A percentile compares a stretch with the other conserved stretches of the same genome.
Conservation (phyloP, 257 asterid genomes). For the Solanum arcanum region DNA sequence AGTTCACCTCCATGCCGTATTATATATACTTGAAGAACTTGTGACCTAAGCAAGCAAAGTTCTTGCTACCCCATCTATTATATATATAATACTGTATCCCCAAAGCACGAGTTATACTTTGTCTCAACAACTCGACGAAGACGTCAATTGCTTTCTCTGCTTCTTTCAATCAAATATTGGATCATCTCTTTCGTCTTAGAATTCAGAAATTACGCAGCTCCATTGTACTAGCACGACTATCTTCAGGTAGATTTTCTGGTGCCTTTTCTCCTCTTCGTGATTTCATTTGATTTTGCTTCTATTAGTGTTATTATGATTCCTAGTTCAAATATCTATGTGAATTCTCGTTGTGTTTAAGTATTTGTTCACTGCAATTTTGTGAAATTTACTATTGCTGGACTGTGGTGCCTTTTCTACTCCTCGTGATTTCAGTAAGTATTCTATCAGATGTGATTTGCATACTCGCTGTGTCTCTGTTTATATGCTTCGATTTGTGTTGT, state of each 20-base stretch:
- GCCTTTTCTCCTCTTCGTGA: background rate
- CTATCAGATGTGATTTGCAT: background rate
- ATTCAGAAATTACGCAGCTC: background rate
- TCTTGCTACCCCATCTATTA: background rate
- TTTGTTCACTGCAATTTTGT: background rate
- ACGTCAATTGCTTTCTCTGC: background rate
- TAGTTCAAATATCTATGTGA: background rate
- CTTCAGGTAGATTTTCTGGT: background rate
- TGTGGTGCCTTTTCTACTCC: background rate
- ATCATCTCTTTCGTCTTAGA: background rate
- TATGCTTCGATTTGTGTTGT: background rate
- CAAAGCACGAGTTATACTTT: background rate
- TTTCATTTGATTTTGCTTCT: background rate
- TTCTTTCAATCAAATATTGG: background rate
- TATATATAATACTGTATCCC: background rate
- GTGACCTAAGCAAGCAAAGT: constrained; percentile 7
- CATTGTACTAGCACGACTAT: background rate
- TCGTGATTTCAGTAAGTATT: background rate
- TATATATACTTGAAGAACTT: background rate
- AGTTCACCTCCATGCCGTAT: background rate
- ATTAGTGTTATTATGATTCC: background rate
- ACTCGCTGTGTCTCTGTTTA: background rate
- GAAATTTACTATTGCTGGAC: background rate
- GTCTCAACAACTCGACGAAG: background rate
- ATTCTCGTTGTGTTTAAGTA: background rate